Evolutionary conservation across 805 yeast species (phyloP), one percentile per base, ranked within the genome.

Genomic region (Diddensiella transvaalensis): DNA sequence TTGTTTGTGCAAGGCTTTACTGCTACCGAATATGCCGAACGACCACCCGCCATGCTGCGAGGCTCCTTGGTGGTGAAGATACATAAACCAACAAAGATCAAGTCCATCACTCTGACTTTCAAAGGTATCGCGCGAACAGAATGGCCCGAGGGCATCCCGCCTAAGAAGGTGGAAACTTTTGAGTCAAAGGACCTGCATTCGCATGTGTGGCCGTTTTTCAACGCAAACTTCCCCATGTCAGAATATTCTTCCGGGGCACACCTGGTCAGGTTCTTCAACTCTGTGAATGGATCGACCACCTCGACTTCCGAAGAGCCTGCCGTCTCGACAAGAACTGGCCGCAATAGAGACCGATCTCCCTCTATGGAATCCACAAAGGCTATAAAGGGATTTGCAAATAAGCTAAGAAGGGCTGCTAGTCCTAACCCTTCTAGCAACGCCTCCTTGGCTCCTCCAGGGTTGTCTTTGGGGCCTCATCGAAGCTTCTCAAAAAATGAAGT

Each of bases 111-210:
- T 6, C 69, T 90, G 46, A 70, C 74, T 1, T 79, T 90, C 57
- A 75, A 76, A 53, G 96, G 96, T 1, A 61, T 66, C 1, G 76
- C 86, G 38, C 73, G 84, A 56, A 89, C 96, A 0, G 95, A 87
- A 53, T 89, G 96, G 96, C 96, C 96, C 8, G 96, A 93, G 61
- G 99, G 99, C 2, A 90, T 91, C 17, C 98, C 98, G 0, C 96
- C 97, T 0, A 87, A 85, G 62, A 81, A 82, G 55, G 71, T 72
- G 15, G 85, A 81, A 11, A 82, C 78, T 51, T 64, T 66, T 29
- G 99, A 93, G 57, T 64, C 75, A 19, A 78, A 77, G 52, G 85
- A 78, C 45, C 62, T 90, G 21, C 76, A 87, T 23, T 76, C 79
- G 44, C 97, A 91, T 63, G 80, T 85, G 3, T 93, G 99, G 99